Percentiles rank a stretch among this genome's conserved stretches.
phyloP scores from a whole-genome alignment of 1,284 basidiomycete species.

The Fomes fomentarius region DNA sequence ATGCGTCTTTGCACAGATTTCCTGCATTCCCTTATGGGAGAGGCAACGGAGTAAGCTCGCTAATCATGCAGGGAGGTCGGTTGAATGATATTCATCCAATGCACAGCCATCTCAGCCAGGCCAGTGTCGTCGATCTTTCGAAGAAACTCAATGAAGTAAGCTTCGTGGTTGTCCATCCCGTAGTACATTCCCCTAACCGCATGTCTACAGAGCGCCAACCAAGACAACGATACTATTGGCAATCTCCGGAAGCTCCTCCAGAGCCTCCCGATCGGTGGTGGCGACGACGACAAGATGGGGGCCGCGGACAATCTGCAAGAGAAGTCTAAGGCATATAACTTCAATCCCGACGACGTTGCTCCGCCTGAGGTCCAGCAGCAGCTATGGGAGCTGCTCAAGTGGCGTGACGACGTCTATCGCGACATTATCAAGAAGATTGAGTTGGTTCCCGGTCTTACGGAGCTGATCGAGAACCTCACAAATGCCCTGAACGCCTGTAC shows the following conservation, averaged over 20 bases:
- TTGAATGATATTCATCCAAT: background rate
- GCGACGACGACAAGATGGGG: slow-evolving; percentile 51
- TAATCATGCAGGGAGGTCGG: background rate
- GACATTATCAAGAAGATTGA: slow-evolving; percentile 58
- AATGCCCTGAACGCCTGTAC: slow-evolving; percentile 67
- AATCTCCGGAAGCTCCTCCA: slow-evolving; percentile 53
- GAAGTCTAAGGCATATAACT: slow-evolving; percentile 55
- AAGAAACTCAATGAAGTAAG: slow-evolving; percentile 62
- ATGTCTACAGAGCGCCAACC: slow-evolving; percentile 34
- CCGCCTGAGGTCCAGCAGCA: slow-evolving; percentile 74
- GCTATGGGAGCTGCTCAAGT: slow-evolving; percentile 71
- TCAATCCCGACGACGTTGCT: slow-evolving; percentile 60
- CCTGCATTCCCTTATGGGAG: slow-evolving; percentile 62
- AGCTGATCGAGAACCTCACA: slow-evolving; percentile 68
- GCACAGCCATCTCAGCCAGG: slow-evolving; percentile 61
- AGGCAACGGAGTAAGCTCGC: slow-evolving; percentile 49
- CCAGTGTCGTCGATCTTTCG: slow-evolving; percentile 81
- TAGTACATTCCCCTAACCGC: background rate
- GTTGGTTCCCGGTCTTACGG: slow-evolving; percentile 70
- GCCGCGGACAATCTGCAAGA: slow-evolving; percentile 56
- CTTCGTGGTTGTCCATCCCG: slow-evolving; percentile 2
- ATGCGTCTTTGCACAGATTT: slow-evolving; percentile 66
- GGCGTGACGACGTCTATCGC: slow-evolving; percentile 66
- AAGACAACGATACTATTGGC: slow-evolving; percentile 40
- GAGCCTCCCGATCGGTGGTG: slow-evolving; percentile 54